These are phyloP conservation scores for Candida frijolesensis DNA, from an alignment of 1,139 yeast species.

Conservation along the genomic window DNA sequence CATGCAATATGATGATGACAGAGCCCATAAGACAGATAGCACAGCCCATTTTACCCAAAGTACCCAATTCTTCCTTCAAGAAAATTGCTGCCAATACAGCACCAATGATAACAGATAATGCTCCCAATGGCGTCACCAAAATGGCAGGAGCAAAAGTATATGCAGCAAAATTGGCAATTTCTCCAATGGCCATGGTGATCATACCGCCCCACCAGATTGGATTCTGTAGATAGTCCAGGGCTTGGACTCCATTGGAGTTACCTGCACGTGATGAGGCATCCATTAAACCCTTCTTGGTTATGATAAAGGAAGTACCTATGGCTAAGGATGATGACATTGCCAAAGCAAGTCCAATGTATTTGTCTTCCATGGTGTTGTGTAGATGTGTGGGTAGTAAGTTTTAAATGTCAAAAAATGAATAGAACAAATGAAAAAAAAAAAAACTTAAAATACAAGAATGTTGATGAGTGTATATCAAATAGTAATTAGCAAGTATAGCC, in stretches of 20 bases:
- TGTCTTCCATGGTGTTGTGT: constrained; percentile 56
- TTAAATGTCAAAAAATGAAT: background rate
- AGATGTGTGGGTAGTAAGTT: background rate
- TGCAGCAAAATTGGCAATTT: constrained; percentile 91
- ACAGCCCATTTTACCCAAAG: constrained; percentile 92
- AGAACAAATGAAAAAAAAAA: background rate
- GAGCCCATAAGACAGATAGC: constrained; percentile 89
- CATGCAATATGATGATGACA: constrained; percentile 87
- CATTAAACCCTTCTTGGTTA: constrained; percentile 84
- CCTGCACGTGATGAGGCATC: constrained; percentile 71
- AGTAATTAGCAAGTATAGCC: background rate
- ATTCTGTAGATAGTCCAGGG: constrained; percentile 73
- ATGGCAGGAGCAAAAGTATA: constrained; percentile 96
- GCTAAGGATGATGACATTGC: constrained; percentile 90
- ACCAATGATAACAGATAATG: constrained; percentile 85
- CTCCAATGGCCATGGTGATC: constrained; percentile 89
- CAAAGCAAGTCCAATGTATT: constrained; percentile 84
- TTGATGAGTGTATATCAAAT: background rate
- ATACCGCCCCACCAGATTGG: constrained; percentile 98
- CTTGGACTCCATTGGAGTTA: constrained; percentile 56
- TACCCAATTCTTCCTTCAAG: constrained; percentile 83
- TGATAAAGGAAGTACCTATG: constrained; percentile 86
- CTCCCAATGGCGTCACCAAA: constrained; percentile 89
- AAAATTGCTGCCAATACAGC: constrained; percentile 88
- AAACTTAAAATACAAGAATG: background rate